Evolutionary conservation across 257 asterid species (phyloP).

Genomic region (Nicotiana sylvestris): DNA sequence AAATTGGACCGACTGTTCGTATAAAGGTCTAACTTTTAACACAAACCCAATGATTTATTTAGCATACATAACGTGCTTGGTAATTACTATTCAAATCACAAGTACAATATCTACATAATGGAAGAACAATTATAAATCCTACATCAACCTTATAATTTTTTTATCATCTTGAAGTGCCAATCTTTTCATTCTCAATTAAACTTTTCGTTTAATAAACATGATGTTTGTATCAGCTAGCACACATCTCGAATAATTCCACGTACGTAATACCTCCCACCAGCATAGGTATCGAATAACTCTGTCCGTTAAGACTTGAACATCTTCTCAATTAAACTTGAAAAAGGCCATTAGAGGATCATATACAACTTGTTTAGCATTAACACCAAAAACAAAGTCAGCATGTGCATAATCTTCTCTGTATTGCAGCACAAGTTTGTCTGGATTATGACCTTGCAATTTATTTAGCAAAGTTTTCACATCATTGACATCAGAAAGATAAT

Average conservation of each 20-base stretch:
- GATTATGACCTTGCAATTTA: conserved; percentile 31
- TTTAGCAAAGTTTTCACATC: conserved; percentile 41
- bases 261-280: too few relatives aligned
- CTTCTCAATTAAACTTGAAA: conserved; percentile 27
- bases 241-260: too few relatives aligned
- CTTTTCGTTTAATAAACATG: too few relatives aligned
- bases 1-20: too few relatives aligned
- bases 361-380: conserved; percentile 48
- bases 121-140: neutral
- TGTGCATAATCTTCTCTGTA: conserved; percentile 50
- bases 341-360: conserved; percentile 54
- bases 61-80: neutral
- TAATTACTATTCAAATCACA: neutral
- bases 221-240: too few relatives aligned
- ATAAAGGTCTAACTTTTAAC: neutral
- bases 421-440: conserved; percentile 35
- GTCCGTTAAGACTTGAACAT: too few relatives aligned
- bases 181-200: too few relatives aligned
- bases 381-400: conserved; percentile 52
- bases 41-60: neutral
- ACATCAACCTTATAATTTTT: too few relatives aligned
- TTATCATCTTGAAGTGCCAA: too few relatives aligned
- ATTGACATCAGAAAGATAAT: conserved; percentile 42
- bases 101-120: neutral
- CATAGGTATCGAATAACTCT: too few relatives aligned